A percentile compares a stretch with the other conserved stretches of the same genome.
Evolutionary conservation across 2,329 filamentous ascomycete species (phyloP).

Genomic region (Aureobasidium sp.): DNA sequence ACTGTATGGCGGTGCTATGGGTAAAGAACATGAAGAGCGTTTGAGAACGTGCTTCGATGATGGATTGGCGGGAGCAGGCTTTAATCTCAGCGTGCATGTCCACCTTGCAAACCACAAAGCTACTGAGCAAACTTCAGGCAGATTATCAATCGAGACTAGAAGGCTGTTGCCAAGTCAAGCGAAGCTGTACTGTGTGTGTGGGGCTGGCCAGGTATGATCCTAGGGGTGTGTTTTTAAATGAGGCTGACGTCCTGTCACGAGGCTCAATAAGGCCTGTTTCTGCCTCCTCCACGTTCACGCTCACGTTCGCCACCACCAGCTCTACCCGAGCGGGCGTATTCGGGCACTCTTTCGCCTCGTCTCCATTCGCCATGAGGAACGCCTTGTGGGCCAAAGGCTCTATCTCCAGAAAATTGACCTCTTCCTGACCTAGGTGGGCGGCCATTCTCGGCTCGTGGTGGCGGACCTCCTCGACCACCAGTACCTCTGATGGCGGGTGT

Average conservation of each 20-base stretch:
- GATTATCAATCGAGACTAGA: too few relatives aligned
- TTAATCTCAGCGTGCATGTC: not conserved
- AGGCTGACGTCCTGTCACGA: not conserved
- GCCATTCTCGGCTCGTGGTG: conserved; percentile 28
- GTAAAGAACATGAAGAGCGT: not conserved
- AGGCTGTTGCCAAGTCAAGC: not conserved
- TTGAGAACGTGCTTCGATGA: not conserved
- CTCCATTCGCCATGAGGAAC: conserved; percentile 33
- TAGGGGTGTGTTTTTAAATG: not conserved
- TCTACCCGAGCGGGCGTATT: conserved; percentile 20
- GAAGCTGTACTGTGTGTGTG: not conserved
- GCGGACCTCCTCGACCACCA: conserved; percentile 31
- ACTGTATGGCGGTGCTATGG: not conserved
- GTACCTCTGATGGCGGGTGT: conserved; percentile 35
- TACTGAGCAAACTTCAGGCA: not conserved
- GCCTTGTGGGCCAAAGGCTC: conserved; percentile 24
- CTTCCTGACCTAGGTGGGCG: conserved; percentile 20
- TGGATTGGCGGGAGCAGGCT: not conserved
- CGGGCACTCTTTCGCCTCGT: conserved; percentile 32
- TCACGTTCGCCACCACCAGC: conserved; percentile 19
- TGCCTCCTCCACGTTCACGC: conserved; percentile 20
- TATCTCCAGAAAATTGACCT: conserved; percentile 21
- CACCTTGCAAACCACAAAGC: too few relatives aligned
- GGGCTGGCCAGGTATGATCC: not conserved
- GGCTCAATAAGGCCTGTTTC: conserved; percentile 16